Percentiles rank a stretch among this genome's conserved stretches.
phyloP scores from a whole-genome alignment of 495 filamentous ascomycete species.

The Oleoguttula mirabilis region DNA sequence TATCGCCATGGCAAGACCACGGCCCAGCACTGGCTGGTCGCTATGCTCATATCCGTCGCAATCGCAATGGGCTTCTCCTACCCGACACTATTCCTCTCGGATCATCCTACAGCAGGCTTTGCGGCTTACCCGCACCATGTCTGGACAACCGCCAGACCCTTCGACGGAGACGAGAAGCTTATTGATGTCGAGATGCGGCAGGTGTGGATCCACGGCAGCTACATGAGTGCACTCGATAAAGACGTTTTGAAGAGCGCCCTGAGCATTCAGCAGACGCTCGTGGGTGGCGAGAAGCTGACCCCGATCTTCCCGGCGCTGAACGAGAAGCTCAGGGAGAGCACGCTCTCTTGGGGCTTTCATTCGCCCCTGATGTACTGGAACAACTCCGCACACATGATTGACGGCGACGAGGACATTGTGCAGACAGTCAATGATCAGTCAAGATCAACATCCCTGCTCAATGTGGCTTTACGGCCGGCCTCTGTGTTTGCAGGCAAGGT shows the following conservation, averaged over 20 bases:
- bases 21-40: constrained; percentile 53
- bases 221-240: constrained; percentile 55
- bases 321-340: constrained; percentile 17
- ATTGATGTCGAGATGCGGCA: constrained; percentile 41
- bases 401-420: constrained; percentile 45
- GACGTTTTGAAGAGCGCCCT: constrained; percentile 50
- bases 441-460: constrained; percentile 42
- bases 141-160: constrained; percentile 59
- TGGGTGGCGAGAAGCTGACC: constrained; percentile 14
- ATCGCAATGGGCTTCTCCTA: constrained; percentile 51
- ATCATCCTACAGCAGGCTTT: constrained; percentile 45
- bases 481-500: constrained; percentile 65
- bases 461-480: constrained; percentile 57
- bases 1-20: constrained; percentile 49
- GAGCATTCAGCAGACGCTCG: constrained; percentile 39
- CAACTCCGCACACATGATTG: constrained; percentile 43
- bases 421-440: constrained; percentile 50
- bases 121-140: constrained; percentile 59
- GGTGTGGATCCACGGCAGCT: constrained; percentile 44
- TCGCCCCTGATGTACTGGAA: constrained; percentile 67
- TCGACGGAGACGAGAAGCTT: constrained; percentile 26
- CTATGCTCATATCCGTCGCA: constrained; percentile 51
- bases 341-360: constrained; percentile 41
- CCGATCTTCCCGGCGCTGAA: constrained; percentile 10
- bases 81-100: constrained; percentile 50